Conservation (phyloP, 2,329 filamentous ascomycete genomes). For the Colletotrichum trifolii region DNA sequence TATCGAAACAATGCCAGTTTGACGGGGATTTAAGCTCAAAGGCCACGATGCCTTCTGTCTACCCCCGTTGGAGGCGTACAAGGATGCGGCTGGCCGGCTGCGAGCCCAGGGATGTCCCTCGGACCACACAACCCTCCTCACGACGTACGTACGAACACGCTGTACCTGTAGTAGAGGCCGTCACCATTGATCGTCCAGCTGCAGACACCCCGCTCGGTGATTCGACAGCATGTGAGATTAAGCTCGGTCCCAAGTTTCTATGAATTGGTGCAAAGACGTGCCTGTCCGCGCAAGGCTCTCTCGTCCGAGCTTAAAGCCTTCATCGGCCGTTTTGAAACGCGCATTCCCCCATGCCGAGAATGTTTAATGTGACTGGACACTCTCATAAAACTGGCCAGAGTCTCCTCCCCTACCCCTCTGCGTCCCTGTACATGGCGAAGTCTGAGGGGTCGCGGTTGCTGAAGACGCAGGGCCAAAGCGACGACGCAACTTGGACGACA, state of each 20-base stretch:
- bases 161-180: too few species aligned
- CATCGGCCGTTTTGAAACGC: slow-evolving; percentile 31
- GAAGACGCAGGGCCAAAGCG: slow-evolving; percentile 9
- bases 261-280: slow-evolving; percentile 28
- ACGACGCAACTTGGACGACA: neutral
- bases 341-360: slow-evolving; percentile 30
- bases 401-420: neutral
- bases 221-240: slow-evolving; percentile 6
- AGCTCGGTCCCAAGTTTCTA: slow-evolving; percentile 9
- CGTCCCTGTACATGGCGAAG: neutral
- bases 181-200: neutral
- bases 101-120: neutral
- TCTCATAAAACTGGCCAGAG: slow-evolving; percentile 8
- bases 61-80: neutral
- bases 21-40: slow-evolving; percentile 3
- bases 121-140: too few species aligned
- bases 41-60: neutral
- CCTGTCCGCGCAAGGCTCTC: slow-evolving; percentile 10
- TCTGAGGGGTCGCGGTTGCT: slow-evolving; percentile 9
- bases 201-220: slow-evolving; percentile 12
- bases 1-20: slow-evolving; percentile 19
- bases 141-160: too few species aligned
- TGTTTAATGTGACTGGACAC: slow-evolving; percentile 8
- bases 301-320: slow-evolving; percentile 30
- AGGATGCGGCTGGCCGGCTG: neutral